Evolutionary conservation across 2,329 filamentous ascomycete species (phyloP).

Genomic region (Ophiostoma novo-ulmi): DNA sequence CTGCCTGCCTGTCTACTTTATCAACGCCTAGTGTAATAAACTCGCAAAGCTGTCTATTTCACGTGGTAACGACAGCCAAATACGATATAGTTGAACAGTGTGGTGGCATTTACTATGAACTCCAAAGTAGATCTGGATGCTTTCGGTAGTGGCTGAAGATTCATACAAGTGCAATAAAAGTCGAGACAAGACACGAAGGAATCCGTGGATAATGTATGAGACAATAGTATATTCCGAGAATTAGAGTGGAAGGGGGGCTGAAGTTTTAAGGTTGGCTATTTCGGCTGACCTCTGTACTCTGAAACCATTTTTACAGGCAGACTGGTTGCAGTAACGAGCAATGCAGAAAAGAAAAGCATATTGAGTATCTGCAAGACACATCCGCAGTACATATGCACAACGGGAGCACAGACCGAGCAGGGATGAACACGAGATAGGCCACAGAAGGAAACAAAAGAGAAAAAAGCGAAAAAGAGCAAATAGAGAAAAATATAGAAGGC

Average conservation of each 20-base stretch:
- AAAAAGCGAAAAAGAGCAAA: neutral
- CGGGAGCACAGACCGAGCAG: constrained; percentile 17
- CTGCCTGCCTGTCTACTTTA: neutral
- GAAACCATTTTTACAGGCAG: neutral
- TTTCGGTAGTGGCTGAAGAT: neutral
- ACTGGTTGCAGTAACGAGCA: neutral
- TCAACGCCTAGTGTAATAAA: neutral
- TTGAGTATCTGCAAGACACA: constrained; percentile 14
- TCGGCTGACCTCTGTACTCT: neutral
- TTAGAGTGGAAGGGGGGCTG: neutral
- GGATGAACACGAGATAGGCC: constrained; percentile 22
- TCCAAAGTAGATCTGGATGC: neutral
- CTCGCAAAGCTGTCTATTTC: neutral
- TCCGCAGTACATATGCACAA: constrained; percentile 17
- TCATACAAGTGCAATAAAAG: neutral
- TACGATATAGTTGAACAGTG: neutral
- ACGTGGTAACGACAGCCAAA: neutral
- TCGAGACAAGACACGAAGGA: neutral
- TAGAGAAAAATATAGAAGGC: neutral
- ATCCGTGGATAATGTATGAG: neutral
- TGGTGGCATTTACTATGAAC: neutral
- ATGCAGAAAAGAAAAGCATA: neutral
- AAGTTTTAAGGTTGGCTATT: neutral
- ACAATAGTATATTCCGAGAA: neutral
- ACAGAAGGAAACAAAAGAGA: neutral